Evolutionary conservation across 164 flowering plant species (phyloP), one percentile per base, ranked within the genome.

Genomic region (Platanus orientalis): DNA sequence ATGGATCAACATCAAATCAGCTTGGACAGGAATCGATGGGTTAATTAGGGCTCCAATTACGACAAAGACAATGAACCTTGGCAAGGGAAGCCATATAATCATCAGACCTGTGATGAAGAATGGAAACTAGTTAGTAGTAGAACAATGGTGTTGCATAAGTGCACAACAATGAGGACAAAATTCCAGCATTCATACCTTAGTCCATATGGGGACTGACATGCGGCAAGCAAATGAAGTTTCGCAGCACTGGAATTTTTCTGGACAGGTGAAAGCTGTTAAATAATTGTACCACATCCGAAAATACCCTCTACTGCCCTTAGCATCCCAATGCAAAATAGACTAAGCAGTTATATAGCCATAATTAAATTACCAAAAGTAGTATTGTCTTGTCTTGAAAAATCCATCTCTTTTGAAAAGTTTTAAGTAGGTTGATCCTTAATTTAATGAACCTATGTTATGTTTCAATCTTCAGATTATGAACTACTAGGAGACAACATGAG

Each of bases 41-140:
- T 77, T 60, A 81, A 10, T 19, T 61, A 53, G 71, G 23, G 58
- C 65, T 75, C 95, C 98, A 89, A 24, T 80, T 78, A 55, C 95
- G 73, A 66, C 88, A 81, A 40, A 73, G 69, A 36, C 87, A 81
- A 62, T 88, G 98, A 75, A 92, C 98, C 71, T 83, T 89, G 34
- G 90, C 92, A 62, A 89, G 88, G 45, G 95, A 65, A 64, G 87
- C 90, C 98, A 92, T 89, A 69, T 92, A 92, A 78, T 92, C 92
- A 69, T 83, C 86, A 42, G 88, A 80, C 79, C 98, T 89, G 84
- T 58, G 76, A 49, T 7, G 17, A 51, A 54, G 69, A 55, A 58
- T 47, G 16, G 10, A 65, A n/a, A 29, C 26, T 13, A 21, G 6
- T 32, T 52, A 36, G 42, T 7, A 7, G 9, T 14, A 13, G 26